Conservation (phyloP, 305 asterid species). For the Ajuga reptans region DNA sequence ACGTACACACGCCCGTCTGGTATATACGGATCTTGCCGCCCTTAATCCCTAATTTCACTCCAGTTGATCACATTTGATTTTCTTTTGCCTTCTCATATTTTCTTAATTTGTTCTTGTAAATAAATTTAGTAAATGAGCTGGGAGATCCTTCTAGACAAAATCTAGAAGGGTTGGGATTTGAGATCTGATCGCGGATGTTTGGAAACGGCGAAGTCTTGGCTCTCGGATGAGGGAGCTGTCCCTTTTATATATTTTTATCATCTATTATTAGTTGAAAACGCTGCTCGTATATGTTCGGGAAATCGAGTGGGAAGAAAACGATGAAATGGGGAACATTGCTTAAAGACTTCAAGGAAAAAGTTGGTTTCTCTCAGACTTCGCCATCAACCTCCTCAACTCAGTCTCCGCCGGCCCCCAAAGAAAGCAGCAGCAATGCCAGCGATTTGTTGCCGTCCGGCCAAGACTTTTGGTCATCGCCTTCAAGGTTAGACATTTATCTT, state of each 20-base stretch:
- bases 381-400: constrained; percentile 48
- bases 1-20: constrained; percentile 11
- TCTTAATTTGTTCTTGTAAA: constrained; percentile 17
- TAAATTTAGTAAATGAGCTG: constrained; percentile 39
- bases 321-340: constrained; percentile 96
- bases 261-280: constrained; percentile 26
- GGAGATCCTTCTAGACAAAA: constrained; percentile 51
- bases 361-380: constrained; percentile 62
- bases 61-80: constrained; percentile 37
- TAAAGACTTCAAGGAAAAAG: constrained; percentile 95
- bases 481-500: constrained; percentile 49
- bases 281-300: constrained; percentile 41
- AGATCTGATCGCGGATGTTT: constrained; percentile 52
- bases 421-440: constrained; percentile 38
- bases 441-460: constrained; percentile 38
- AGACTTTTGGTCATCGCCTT: constrained; percentile 52
- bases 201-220: constrained; percentile 26
- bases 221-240: constrained; percentile 59
- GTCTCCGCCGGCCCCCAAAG: constrained; percentile 47
- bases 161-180: constrained; percentile 61
- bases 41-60: constrained; percentile 32
- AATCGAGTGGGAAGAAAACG: constrained; percentile 53
- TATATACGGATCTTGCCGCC: constrained; percentile 53
- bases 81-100: constrained; percentile 1
- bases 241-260: constrained; percentile 13